Evolutionary conservation across 805 yeast genomes (phyloP).

Genomic region (Brettanomyces anomalus): DNA sequence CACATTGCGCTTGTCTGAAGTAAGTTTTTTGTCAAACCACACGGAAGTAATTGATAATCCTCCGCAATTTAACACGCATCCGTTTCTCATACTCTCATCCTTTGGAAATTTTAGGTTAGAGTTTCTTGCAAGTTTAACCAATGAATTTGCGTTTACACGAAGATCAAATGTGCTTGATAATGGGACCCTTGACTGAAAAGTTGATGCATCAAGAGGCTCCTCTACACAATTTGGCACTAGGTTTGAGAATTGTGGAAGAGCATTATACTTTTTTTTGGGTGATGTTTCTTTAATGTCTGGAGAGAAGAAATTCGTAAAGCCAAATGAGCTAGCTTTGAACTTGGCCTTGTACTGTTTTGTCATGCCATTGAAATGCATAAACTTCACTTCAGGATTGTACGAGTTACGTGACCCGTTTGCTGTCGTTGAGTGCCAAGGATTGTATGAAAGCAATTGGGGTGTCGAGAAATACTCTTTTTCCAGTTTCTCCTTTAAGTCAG

Average conservation of each 20-base stretch:
- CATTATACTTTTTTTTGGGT: neutral
- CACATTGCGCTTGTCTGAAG: slow-evolving; percentile 4
- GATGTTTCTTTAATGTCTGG: neutral
- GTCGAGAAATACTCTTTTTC: neutral
- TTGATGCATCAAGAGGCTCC: slow-evolving; percentile 2
- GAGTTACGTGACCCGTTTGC: neutral
- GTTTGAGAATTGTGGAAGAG: neutral
- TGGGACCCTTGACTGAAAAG: slow-evolving; percentile 6
- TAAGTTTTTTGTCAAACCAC: slow-evolving; percentile 17
- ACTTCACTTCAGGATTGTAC: slow-evolving; percentile 9
- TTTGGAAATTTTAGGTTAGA: slow-evolving; percentile 11
- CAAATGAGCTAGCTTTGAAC: neutral
- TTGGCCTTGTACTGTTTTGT: slow-evolving; percentile 2
- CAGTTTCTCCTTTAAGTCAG: neutral
- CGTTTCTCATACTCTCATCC: slow-evolving; percentile 14
- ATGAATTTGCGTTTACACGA: slow-evolving; percentile 9
- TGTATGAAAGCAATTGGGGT: neutral
- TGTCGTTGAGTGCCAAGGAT: slow-evolving; percentile 1
- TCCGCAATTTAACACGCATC: slow-evolving; percentile 22
- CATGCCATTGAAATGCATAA: slow-evolving; percentile 12
- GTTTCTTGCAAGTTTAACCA: neutral
- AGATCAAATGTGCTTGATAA: slow-evolving; percentile 9
- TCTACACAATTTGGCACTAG: neutral
- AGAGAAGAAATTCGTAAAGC: neutral
- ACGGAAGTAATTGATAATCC: slow-evolving; percentile 20